phyloP scores from a whole-genome alignment of 2,329 filamentous ascomycete species.

The Domatiomyces globalis region DNA sequence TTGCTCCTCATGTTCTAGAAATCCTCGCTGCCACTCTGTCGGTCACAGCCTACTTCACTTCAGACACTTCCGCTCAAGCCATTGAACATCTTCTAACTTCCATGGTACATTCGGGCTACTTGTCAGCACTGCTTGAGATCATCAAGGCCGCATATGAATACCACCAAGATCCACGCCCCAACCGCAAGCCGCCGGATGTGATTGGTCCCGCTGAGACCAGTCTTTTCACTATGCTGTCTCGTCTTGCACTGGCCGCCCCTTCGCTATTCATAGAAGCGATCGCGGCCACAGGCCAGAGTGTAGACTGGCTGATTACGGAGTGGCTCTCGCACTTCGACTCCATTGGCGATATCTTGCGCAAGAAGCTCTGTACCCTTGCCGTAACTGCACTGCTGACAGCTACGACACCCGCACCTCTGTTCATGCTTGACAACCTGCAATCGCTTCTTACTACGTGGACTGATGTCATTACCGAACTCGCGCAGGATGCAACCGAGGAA shows the following conservation, averaged over 20 bases:
- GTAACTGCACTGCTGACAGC: constrained; percentile 32
- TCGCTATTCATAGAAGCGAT: constrained; percentile 47
- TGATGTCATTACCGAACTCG: constrained; percentile 31
- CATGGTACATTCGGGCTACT: constrained; percentile 14
- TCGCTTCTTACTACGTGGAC: constrained; percentile 35
- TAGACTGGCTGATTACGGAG: constrained; percentile 33
- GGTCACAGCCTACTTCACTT: constrained; percentile 8
- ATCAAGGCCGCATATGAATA: constrained; percentile 57
- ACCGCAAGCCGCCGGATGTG: constrained; percentile 53
- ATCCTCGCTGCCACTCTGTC: constrained; percentile 23
- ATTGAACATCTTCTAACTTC: constrained; percentile 44
- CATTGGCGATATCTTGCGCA: constrained; percentile 32
- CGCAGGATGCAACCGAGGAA: constrained; percentile 28
- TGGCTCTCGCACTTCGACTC: constrained; percentile 37
- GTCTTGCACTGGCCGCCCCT: constrained; percentile 61
- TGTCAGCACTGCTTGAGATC: constrained; percentile 40
- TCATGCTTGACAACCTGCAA: constrained; percentile 32
- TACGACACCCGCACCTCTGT: constrained; percentile 25
- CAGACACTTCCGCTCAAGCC: constrained; percentile 26
- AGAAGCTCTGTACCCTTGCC: constrained; percentile 34
- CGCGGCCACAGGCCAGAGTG: constrained; percentile 17
- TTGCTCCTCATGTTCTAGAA: constrained; percentile 26
- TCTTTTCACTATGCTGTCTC: constrained; percentile 70
- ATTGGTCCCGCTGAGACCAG: constrained; percentile 67
- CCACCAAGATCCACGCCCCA: constrained; percentile 69